Percentiles rank a stretch among this genome's conserved stretches.
Conservation (phyloP, 2,329 filamentous ascomycete species). For the Penicillium hesseltinei region DNA sequence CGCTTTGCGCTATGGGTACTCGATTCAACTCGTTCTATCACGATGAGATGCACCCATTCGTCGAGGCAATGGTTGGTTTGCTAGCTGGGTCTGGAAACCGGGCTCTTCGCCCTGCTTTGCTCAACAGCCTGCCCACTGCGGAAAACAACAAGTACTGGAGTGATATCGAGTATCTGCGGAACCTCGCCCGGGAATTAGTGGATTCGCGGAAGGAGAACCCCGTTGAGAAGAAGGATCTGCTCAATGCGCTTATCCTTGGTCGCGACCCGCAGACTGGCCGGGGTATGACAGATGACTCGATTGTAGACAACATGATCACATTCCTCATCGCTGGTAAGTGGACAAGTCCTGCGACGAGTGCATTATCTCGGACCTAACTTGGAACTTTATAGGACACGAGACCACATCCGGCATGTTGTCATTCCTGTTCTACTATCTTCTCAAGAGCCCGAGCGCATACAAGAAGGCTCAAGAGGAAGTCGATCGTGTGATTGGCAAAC, state of each 20-base stretch:
- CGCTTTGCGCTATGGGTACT: conserved; percentile 67
- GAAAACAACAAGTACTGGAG: conserved; percentile 34
- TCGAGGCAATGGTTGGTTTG: conserved; percentile 65
- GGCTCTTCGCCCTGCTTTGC: conserved; percentile 48
- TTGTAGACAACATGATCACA: conserved; percentile 69
- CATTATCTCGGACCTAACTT: not conserved
- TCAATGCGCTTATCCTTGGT: conserved; percentile 68
- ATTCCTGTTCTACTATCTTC: conserved; percentile 63
- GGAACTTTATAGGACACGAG: conserved; percentile 56
- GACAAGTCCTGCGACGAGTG: not conserved
- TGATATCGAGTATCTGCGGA: conserved; percentile 47
- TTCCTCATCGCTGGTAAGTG: conserved; percentile 62
- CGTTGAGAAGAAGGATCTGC: conserved; percentile 61
- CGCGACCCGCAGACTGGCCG: conserved; percentile 66
- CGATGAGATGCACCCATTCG: conserved; percentile 67
- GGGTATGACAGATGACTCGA: conserved; percentile 60
- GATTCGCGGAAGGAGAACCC: conserved; percentile 57
- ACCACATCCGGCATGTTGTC: conserved; percentile 68
- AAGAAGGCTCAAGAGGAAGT: conserved; percentile 66
- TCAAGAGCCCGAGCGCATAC: conserved; percentile 62
- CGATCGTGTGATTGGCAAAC: conserved; percentile 61
- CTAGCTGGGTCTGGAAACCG: conserved; percentile 57
- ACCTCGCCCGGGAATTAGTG: conserved; percentile 60
- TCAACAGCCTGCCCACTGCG: conserved; percentile 45
- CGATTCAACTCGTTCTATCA: conserved; percentile 75